These are phyloP conservation scores for Areca catechu DNA, from an alignment of 176 grass and related monocot genomes.

Conservation along the genomic window DNA sequence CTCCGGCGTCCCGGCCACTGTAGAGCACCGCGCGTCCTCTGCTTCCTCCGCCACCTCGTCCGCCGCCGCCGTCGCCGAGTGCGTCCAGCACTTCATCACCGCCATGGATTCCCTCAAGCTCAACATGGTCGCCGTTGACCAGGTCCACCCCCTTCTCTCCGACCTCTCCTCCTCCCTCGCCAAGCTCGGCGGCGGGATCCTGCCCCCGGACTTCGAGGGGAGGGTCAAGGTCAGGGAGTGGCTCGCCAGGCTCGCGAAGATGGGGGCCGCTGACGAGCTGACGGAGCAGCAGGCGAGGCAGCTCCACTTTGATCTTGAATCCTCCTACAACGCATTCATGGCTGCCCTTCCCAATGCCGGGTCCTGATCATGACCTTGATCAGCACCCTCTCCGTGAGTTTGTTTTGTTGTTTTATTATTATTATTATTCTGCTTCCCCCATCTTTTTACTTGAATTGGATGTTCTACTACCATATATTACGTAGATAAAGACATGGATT, in stretches of 20 bases:
- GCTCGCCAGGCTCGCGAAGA: conserved; percentile 75
- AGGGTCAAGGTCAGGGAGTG: conserved; percentile 80
- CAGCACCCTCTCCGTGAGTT: background rate
- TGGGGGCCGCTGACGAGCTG: conserved; percentile 90
- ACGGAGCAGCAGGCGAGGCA: conserved; percentile 93
- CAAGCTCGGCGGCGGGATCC: conserved; percentile 41
- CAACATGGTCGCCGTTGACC: conserved; percentile 93
- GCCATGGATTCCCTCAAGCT: conserved; percentile 95
- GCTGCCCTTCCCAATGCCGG: conserved; percentile 63
- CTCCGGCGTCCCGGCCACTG: conserved; percentile 84
- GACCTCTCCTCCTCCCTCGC: conserved; percentile 75
- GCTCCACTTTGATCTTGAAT: conserved; percentile 88
- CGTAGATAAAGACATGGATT: too few species aligned
- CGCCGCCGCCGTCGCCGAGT: conserved; percentile 63
- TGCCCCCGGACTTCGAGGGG: conserved; percentile 85
- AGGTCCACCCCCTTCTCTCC: conserved; percentile 84
- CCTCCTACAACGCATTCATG: conserved; percentile 75
- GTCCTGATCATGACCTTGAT: conserved; percentile 21
- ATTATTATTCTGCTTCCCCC: too few species aligned
- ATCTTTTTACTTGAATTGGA: too few species aligned
- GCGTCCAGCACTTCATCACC: conserved; percentile 92
- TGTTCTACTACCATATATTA: too few species aligned
- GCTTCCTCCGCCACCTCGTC: conserved; percentile 24
- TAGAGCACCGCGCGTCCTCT: conserved; percentile 71
- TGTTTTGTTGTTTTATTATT: background rate